Evolutionary conservation across 805 yeast species (phyloP), one percentile per base, ranked within the genome.

Genomic region (Candida golubevii): DNA sequence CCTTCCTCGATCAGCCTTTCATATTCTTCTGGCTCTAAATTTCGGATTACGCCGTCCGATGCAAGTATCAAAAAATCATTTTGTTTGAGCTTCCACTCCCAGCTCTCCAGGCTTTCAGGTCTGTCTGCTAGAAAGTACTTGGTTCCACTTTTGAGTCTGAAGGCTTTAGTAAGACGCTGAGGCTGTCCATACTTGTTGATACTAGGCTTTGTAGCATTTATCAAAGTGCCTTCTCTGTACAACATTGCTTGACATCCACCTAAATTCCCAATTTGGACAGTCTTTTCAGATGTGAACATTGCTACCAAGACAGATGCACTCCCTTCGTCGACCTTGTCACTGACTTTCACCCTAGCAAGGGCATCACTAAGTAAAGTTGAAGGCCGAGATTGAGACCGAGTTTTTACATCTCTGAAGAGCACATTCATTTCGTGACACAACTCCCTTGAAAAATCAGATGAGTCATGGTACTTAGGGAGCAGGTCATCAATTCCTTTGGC

Each of bases 81-180:
- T 11, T 18, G 33, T 14, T 42, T 14, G 8, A 42, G 45, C 26
- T 33, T 35, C 45, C 45, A 42, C 35, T 42, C 45, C 8, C 36
- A 31, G 23, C 7, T 27, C 10, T 7, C 13, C 9, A 18, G 36
- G 8, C 18, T 35, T 7, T 36, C 26, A 7, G 13, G 13, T 6
- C 36, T 15, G 34, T 42, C 37, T 8, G 32, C 5, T 31, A 28
- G 14, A n/a, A 36, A 10, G 32, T 33, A 32, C 35, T 32, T 32
- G 9, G 12, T 10, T 11, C 13, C 14, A 23, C 30, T 37, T 14
- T 27, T 15, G 15, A n/a, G 1, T 26, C 33, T n/a, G 34, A 33
- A 29, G 9, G 34, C 35, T 13, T 36, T 36, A 8, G 34, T 42
- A 18, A 33, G 18, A 27, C 40, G 23, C 7, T 33, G 40, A 12